These are phyloP conservation scores for Fusarium nematophilum DNA, from an alignment of 2,329 filamentous ascomycete species.

Conservation along the genomic window DNA sequence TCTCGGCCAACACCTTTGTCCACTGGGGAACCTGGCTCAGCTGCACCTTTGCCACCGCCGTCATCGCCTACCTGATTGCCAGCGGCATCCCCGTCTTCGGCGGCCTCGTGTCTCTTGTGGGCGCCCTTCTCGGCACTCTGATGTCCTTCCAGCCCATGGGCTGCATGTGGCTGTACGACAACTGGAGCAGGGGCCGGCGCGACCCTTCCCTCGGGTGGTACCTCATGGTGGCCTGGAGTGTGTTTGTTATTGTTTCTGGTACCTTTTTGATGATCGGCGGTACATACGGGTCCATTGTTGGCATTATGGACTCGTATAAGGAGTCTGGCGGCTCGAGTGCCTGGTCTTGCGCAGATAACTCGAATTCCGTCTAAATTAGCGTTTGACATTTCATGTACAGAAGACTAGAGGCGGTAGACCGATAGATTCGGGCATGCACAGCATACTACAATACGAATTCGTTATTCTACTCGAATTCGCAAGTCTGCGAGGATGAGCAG, in stretches of 20 bases:
- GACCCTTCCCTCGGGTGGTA: conserved; percentile 22
- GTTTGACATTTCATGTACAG: background rate
- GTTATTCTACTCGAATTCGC: too few relatives aligned
- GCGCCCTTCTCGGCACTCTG: conserved; percentile 45
- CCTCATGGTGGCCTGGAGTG: conserved; percentile 27
- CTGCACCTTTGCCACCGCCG: conserved; percentile 40
- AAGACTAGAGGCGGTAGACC: too few relatives aligned
- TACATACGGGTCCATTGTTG: conserved; percentile 57
- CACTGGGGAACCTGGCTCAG: conserved; percentile 49
- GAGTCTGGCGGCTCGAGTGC: conserved; percentile 50
- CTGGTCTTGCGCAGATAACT: conserved; percentile 58
- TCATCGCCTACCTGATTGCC: conserved; percentile 45
- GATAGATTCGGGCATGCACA: too few relatives aligned
- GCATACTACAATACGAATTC: too few relatives aligned
- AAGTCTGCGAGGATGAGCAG: too few relatives aligned
- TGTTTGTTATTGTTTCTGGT: conserved; percentile 33
- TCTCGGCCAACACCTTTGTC: conserved; percentile 41
- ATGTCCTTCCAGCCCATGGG: conserved; percentile 47
- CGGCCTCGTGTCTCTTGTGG: conserved; percentile 44
- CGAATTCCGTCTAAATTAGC: conserved; percentile 40
- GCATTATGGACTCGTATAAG: conserved; percentile 49
- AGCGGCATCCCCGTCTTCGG: conserved; percentile 42
- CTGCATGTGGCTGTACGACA: conserved; percentile 46
- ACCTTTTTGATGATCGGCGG: conserved; percentile 57
- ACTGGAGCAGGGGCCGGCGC: conserved; percentile 36